A percentile compares a stretch with the other conserved stretches of the same genome.
These are phyloP conservation scores for Cyberlindnera japonica DNA, from an alignment of 805 yeast genomes.

Conservation along the genomic window DNA sequence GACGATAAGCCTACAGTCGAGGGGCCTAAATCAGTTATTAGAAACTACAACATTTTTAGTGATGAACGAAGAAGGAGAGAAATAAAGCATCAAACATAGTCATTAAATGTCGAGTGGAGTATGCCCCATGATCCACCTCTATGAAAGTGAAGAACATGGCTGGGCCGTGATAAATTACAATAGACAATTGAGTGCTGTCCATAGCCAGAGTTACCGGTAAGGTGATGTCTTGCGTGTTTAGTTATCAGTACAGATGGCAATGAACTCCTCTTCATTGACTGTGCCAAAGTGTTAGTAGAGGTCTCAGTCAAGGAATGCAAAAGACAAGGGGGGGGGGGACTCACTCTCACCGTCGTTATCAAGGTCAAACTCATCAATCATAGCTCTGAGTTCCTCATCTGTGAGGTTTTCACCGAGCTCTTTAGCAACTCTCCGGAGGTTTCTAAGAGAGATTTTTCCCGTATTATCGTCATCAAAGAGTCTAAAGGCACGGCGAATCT, in stretches of 20 bases:
- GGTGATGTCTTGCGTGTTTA: constrained; percentile 20
- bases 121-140: no score
- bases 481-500: constrained; percentile 83
- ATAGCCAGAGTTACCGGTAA: background rate
- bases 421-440: constrained; percentile 83
- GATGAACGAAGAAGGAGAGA: no score
- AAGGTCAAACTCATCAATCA: constrained; percentile 96
- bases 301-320: constrained; percentile 31
- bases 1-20: background rate
- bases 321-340: constrained; percentile 6
- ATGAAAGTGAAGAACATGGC: background rate
- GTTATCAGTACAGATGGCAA: constrained; percentile 78
- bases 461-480: constrained; percentile 85
- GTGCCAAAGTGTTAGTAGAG: constrained; percentile 1
- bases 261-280: constrained; percentile 82
- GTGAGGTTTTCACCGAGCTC: constrained; percentile 89
- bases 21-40: background rate
- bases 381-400: constrained; percentile 90
- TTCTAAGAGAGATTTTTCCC: constrained; percentile 78
- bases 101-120: background rate
- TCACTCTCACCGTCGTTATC: constrained; percentile 88
- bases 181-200: background rate
- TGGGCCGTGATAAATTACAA: background rate
- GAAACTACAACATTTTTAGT: background rate
- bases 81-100: background rate